phyloP scores from a whole-genome alignment of 2,329 filamentous ascomycete species.

The Tolypocladium tundrense region DNA sequence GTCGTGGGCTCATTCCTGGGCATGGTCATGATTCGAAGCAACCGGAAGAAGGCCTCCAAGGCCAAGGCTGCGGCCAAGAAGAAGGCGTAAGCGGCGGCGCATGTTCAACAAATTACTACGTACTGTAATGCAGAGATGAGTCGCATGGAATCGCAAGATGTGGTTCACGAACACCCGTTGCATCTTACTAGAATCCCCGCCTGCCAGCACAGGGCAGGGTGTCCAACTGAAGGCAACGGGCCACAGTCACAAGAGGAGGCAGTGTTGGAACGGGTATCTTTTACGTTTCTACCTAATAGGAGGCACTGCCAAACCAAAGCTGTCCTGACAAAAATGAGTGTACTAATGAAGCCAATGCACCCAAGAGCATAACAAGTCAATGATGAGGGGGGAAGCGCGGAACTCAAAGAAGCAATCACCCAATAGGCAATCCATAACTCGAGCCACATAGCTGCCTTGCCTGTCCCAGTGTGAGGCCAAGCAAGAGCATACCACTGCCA shows the following conservation, averaged over 20 bases:
- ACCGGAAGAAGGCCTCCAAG: conserved; percentile 94
- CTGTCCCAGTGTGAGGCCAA: background rate
- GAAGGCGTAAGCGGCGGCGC: conserved; percentile 53
- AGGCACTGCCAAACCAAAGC: conserved; percentile 10
- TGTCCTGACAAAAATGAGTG: conserved; percentile 16
- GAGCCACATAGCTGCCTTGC: background rate
- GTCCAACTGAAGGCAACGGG: background rate
- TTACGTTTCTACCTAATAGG: conserved; percentile 21
- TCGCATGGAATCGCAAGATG: background rate
- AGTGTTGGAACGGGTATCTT: conserved; percentile 20
- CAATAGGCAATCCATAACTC: background rate
- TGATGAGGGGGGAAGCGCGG: background rate
- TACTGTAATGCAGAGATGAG: conserved; percentile 5
- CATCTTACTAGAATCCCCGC: too few relatives aligned
- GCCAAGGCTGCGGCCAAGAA: conserved; percentile 76
- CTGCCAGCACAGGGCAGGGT: background rate
- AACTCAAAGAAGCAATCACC: conserved; percentile 2
- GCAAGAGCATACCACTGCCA: background rate
- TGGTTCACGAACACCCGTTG: background rate
- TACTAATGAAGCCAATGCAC: conserved; percentile 16
- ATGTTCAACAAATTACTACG: background rate
- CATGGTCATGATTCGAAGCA: conserved; percentile 98
- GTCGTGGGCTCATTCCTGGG: conserved; percentile 94
- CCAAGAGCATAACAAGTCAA: conserved; percentile 15
- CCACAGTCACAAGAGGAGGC: conserved; percentile 5